A percentile compares a stretch with the other conserved stretches of the same genome.
Conservation (phyloP, 1,139 yeast species). For the Zygoascus hellenicus region DNA sequence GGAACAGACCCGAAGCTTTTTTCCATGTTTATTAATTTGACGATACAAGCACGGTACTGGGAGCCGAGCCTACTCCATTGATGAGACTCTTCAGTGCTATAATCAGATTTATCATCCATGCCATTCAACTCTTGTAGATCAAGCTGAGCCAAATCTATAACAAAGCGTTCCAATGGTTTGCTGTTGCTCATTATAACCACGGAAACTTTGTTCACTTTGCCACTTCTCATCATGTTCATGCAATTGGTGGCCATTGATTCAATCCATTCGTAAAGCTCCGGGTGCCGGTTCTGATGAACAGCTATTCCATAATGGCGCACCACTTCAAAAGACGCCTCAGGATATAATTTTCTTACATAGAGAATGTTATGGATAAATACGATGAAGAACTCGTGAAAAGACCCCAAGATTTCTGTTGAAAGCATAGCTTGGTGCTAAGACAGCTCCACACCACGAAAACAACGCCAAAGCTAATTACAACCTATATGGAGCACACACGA, state of each 20-base stretch:
- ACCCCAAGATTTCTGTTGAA: constrained; percentile 21
- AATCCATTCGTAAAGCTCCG: constrained; percentile 35
- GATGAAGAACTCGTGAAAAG: constrained; percentile 33
- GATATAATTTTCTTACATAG: constrained; percentile 33
- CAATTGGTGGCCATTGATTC: constrained; percentile 29
- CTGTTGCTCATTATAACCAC: constrained; percentile 25
- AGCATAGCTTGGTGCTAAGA: constrained; percentile 2
- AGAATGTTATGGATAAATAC: constrained; percentile 33
- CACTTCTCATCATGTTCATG: constrained; percentile 24
- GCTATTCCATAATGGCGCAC: constrained; percentile 34
- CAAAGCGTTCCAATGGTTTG: constrained; percentile 31
- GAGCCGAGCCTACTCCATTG: constrained; percentile 15
- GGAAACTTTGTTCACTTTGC: constrained; percentile 23
- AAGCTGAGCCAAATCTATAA: constrained; percentile 29
- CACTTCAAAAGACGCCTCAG: constrained; percentile 29
- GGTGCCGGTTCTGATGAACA: constrained; percentile 35
- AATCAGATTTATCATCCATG: background rate
- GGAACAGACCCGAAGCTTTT: constrained; percentile 24
- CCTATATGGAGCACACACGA: background rate
- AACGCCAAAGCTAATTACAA: background rate
- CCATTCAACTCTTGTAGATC: background rate
- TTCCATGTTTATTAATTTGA: constrained; percentile 21
- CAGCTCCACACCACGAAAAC: background rate
- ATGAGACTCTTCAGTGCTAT: background rate
- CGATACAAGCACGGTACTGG: constrained; percentile 29